These are phyloP conservation scores for Wallacemonas collosoma DNA, from an alignment of 208 protist species.

Conservation along the genomic window DNA sequence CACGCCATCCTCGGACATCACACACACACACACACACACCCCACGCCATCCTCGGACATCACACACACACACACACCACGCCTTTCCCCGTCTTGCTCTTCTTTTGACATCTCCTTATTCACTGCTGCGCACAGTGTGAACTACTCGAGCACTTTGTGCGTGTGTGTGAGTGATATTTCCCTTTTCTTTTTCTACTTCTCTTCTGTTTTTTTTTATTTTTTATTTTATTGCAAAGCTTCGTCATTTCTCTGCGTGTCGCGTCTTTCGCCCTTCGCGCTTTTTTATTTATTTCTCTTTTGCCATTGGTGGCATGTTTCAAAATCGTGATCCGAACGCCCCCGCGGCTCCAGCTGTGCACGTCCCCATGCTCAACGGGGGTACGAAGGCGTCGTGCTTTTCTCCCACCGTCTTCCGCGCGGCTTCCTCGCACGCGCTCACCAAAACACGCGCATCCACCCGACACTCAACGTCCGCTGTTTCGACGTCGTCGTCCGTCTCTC, in stretches of 20 bases:
- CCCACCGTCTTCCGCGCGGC: slow-evolving; percentile 7
- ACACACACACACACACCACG: no score
- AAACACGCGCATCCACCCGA: not conserved
- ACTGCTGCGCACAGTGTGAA: no score
- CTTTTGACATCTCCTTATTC: no score
- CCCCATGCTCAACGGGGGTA: slow-evolving; percentile 21
- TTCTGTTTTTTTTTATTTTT: slow-evolving; percentile 4
- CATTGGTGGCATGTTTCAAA: slow-evolving; percentile 28
- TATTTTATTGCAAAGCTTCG: no score
- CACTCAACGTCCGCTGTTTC: not conserved
- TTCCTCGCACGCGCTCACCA: not conserved
- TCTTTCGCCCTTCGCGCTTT: not conserved
- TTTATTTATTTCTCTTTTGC: not conserved
- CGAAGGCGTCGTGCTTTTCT: slow-evolving; percentile 12
- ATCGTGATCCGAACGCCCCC: slow-evolving; percentile 23
- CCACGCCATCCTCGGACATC: no score
- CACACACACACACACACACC: no score
- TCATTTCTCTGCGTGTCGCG: slow-evolving; percentile 12
- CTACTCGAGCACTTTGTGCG: no score
- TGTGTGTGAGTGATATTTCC: not conserved
- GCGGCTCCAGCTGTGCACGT: slow-evolving; percentile 34
- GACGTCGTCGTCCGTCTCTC: not conserved
- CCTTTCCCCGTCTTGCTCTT: no score
- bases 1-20: no score
- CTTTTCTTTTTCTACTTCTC: slow-evolving; percentile 15